Conservation (phyloP, 176 grass and related monocot genomes). For the Ensete ventricosum region DNA sequence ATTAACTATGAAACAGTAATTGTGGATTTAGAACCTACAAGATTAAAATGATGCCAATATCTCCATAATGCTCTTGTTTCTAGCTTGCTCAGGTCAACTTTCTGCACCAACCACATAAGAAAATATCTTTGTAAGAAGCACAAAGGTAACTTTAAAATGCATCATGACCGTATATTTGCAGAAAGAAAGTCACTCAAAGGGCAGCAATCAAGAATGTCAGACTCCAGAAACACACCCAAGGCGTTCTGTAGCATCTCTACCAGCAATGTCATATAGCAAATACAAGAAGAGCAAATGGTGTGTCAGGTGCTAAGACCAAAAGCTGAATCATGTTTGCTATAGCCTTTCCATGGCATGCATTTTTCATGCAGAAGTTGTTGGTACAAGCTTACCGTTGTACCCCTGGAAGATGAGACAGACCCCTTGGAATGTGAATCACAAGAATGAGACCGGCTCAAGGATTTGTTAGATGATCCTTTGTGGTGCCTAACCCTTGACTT, state of each 20-base stretch:
- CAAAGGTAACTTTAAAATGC: background rate
- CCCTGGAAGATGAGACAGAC: conserved; percentile 48
- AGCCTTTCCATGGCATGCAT: background rate
- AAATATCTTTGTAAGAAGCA: background rate
- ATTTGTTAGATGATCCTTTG: conserved; percentile 49
- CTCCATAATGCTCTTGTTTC: conserved; percentile 71
- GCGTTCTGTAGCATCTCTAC: background rate
- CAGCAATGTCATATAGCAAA: background rate
- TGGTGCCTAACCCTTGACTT: conserved; percentile 47
- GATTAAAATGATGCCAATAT: conserved; percentile 84
- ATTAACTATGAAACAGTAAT: background rate
- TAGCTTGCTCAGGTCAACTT: conserved; percentile 83
- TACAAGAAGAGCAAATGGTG: background rate
- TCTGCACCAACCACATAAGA: conserved; percentile 31
- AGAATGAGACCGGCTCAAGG: conserved; percentile 52
- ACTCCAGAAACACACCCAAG: background rate
- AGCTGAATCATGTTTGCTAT: conserved; percentile 1
- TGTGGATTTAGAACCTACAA: conserved; percentile 31
- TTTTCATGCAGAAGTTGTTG: background rate
- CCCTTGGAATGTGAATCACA: conserved; percentile 67
- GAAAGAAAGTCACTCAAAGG: background rate
- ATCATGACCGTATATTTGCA: background rate
- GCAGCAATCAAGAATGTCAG: conserved; percentile 1
- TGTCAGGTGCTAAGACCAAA: background rate
- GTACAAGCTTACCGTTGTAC: conserved; percentile 32